Evolutionary conservation across 108 stramenopile genomes (phyloP).

Genomic region (Skeletonema tropicum): DNA sequence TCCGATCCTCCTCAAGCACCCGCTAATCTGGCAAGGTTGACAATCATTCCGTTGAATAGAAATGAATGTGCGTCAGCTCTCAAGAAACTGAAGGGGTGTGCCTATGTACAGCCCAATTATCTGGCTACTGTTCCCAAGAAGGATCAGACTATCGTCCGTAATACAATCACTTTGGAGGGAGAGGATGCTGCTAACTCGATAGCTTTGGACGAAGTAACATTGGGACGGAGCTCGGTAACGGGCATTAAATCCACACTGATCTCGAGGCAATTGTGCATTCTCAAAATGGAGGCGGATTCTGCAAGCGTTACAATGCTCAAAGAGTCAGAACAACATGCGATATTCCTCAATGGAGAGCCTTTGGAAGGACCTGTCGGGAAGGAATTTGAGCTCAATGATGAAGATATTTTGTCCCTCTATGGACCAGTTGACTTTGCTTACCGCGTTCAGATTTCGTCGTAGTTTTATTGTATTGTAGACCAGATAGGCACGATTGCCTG

Average conservation of each 20-base stretch:
- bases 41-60: background rate
- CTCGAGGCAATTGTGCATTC: background rate
- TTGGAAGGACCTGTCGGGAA: background rate
- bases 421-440: background rate
- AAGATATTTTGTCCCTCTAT: background rate
- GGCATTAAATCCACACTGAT: constrained; percentile 1
- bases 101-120: background rate
- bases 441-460: background rate
- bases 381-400: background rate
- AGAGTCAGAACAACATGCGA: background rate
- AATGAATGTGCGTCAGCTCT: background rate
- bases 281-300: background rate
- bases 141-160: background rate
- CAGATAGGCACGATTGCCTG: no score
- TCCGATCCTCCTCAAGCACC: background rate
- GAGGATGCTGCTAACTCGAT: background rate
- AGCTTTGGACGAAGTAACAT: background rate
- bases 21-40: background rate
- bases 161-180: background rate
- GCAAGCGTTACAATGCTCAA: background rate
- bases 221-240: background rate
- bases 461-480: no score
- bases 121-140: background rate
- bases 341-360: constrained; percentile 1
- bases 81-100: background rate